A percentile compares a stretch with the other conserved stretches of the same genome.
Evolutionary conservation across 345 rosid species (phyloP).

Genomic region (Sonneratia caseolaris): DNA sequence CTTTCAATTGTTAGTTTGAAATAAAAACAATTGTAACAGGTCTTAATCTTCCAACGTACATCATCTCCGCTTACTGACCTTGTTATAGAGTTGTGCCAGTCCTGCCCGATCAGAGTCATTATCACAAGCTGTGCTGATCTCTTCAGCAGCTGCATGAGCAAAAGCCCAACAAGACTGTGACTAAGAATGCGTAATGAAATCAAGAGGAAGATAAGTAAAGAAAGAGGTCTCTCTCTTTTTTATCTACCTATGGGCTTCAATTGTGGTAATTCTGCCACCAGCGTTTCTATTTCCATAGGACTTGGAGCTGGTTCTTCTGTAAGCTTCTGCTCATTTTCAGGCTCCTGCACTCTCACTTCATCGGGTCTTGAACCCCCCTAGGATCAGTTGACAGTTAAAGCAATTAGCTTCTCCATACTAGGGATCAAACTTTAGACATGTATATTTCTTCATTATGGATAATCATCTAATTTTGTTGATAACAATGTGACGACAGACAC

Average conservation of each 20-base stretch:
- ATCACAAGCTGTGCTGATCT: slow-evolving; percentile 41
- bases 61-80: slow-evolving; percentile 24
- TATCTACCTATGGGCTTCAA: slow-evolving; percentile 49
- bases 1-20: not conserved
- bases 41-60: not conserved
- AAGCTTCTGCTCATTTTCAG: slow-evolving; percentile 31
- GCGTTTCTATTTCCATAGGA: slow-evolving; percentile 26
- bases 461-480: not conserved
- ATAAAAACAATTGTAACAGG: not conserved
- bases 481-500: not conserved
- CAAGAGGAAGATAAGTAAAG: not conserved
- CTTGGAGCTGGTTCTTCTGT: slow-evolving; percentile 21
- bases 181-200: not conserved
- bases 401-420: not conserved
- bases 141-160: slow-evolving; percentile 47
- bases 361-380: slow-evolving; percentile 33
- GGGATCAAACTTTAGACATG: not conserved
- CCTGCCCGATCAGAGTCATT: slow-evolving; percentile 45
- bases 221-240: not conserved
- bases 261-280: slow-evolving; percentile 40
- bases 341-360: slow-evolving; percentile 38
- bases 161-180: slow-evolving; percentile 2
- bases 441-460: not conserved
- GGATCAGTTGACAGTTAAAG: slow-evolving; percentile 13
- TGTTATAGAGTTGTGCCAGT: slow-evolving; percentile 45